Conservation (phyloP, 495 filamentous ascomycete species). For the Aspergillus indologenus region DNA sequence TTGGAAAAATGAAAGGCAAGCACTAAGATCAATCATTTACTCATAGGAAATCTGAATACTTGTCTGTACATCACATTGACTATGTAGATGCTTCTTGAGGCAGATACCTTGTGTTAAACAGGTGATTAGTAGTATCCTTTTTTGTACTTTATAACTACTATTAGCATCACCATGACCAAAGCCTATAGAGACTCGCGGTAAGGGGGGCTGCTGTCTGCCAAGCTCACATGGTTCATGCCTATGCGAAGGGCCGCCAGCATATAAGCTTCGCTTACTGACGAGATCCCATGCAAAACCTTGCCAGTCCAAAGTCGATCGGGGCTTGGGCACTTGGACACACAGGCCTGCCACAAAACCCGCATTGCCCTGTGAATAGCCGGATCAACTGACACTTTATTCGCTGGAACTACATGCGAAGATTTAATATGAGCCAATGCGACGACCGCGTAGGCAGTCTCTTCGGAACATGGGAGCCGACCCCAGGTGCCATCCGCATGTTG, state of each 20-base stretch:
- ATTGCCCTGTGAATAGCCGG: constrained; percentile 5
- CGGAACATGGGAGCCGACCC: constrained; percentile 4
- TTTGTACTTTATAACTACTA: no score
- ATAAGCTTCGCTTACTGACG: constrained; percentile 8
- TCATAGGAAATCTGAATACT: no score
- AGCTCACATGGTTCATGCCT: no score
- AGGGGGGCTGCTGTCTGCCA: no score
- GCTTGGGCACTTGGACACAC: background rate
- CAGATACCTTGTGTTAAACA: no score
- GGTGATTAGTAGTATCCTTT: no score
- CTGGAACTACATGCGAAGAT: background rate
- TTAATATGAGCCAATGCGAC: constrained; percentile 4
- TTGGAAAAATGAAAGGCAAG: no score
- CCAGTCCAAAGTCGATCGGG: constrained; percentile 7
- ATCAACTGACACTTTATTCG: background rate
- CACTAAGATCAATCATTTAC: no score
- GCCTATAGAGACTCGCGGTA: no score
- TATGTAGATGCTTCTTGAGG: no score
- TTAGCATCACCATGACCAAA: no score
- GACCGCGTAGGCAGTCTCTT: constrained; percentile 9
- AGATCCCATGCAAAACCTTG: constrained; percentile 4
- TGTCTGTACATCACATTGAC: no score
- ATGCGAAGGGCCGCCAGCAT: constrained; percentile 9
- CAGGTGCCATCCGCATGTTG: constrained; percentile 6
- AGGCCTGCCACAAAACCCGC: constrained; percentile 1